Evolutionary conservation across 2,329 filamentous ascomycete genomes (phyloP).

Genomic region (Xylaria multiplex): DNA sequence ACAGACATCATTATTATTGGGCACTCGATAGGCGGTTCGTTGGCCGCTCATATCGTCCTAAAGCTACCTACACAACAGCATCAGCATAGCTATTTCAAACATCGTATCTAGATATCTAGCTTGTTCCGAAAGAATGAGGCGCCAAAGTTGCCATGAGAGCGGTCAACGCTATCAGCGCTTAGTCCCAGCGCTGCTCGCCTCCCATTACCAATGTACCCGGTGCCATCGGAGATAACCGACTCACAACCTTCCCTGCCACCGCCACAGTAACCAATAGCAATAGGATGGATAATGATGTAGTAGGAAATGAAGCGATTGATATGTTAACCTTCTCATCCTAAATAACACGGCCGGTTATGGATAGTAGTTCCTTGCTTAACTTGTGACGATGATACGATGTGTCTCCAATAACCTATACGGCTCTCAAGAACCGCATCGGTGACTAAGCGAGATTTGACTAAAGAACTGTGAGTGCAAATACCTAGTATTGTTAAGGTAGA

Average conservation of each 20-base stretch:
- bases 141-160: constrained; percentile 42
- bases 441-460: not conserved
- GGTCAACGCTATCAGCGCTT: constrained; percentile 31
- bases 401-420: no score
- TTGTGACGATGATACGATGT: no score
- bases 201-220: constrained; percentile 42
- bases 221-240: constrained; percentile 39
- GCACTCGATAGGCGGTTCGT: constrained; percentile 88
- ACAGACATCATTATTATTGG: constrained; percentile 87
- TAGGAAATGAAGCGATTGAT: no score
- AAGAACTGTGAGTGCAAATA: not conserved
- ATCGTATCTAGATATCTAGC: constrained; percentile 80
- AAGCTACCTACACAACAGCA: constrained; percentile 52
- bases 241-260: constrained; percentile 33
- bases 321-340: no score
- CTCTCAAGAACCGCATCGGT: not conserved
- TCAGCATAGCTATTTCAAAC: constrained; percentile 63
- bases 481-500: not conserved
- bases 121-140: constrained; percentile 68
- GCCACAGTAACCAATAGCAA: not conserved
- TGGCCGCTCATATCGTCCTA: constrained; percentile 82
- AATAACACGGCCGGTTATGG: no score
- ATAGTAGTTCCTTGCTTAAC: no score
- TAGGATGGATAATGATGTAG: no score
- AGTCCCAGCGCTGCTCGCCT: constrained; percentile 35